These are phyloP conservation scores for Entelexis paramagnoliae DNA, from an alignment of 1,139 yeast genomes.

Conservation along the genomic window DNA sequence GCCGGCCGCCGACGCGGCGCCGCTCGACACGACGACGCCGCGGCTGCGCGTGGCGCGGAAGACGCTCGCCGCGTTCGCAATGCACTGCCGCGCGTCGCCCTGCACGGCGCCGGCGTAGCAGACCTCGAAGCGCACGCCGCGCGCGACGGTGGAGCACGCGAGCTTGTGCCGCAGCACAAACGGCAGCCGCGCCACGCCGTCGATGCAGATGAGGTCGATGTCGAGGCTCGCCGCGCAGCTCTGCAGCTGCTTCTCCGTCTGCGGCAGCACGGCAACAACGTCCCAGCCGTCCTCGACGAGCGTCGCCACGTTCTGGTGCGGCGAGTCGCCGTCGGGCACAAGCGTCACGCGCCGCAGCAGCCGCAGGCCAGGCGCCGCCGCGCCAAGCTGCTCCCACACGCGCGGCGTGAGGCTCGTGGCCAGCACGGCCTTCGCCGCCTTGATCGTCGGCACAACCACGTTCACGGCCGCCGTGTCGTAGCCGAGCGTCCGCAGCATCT, in stretches of 20 bases:
- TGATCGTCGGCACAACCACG: slow-evolving; percentile 39
- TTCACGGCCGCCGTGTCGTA: slow-evolving; percentile 68
- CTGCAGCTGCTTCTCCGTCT: slow-evolving; percentile 67
- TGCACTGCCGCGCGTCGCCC: slow-evolving; percentile 42
- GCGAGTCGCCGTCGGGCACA: slow-evolving; percentile 48
- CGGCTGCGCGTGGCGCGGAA: slow-evolving; percentile 74
- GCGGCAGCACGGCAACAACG: slow-evolving; percentile 70
- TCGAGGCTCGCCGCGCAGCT: slow-evolving; percentile 60
- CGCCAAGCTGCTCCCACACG: slow-evolving; percentile 14
- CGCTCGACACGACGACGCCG: slow-evolving; percentile 72
- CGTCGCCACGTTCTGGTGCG: slow-evolving; percentile 48
- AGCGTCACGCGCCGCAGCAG: slow-evolving; percentile 67
- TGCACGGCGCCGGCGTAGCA: slow-evolving; percentile 38
- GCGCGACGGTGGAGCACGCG: slow-evolving; percentile 68
- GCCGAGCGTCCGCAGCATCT: slow-evolving; percentile 38
- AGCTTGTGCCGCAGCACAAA: slow-evolving; percentile 74
- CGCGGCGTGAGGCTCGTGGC: slow-evolving; percentile 18
- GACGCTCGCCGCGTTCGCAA: slow-evolving; percentile 62
- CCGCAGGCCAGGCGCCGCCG: slow-evolving; percentile 39
- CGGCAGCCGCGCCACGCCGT: slow-evolving; percentile 56
- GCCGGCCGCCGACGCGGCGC: slow-evolving; percentile 51
- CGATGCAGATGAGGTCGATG: slow-evolving; percentile 68
- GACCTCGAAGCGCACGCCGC: slow-evolving; percentile 76
- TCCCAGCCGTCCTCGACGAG: slow-evolving; percentile 46
- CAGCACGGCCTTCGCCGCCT: slow-evolving; percentile 38